phyloP scores from a whole-genome alignment of 2,329 filamentous ascomycete species.

The Hypoxylon rubiginosum region DNA sequence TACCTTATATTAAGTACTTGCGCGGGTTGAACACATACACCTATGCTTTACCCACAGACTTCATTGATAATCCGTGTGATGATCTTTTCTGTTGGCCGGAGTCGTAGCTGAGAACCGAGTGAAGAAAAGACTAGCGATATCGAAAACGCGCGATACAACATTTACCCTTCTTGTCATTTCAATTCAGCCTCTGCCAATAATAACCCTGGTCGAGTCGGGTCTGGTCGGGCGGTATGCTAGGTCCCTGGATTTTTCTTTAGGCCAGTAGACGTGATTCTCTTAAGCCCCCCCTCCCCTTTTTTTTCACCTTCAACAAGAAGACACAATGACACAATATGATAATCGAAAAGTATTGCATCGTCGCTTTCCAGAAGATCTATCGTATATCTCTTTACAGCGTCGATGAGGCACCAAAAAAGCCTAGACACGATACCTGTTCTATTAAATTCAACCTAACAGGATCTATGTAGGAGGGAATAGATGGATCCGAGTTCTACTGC shows the following conservation, averaged over 20 bases:
- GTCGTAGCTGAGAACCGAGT: constrained; percentile 9
- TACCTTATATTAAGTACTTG: no score
- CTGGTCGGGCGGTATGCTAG: constrained; percentile 26
- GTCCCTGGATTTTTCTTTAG: constrained; percentile 21
- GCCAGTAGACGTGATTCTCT: not conserved
- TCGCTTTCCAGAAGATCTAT: not conserved
- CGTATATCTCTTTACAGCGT: not conserved
- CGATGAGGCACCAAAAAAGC: constrained; percentile 19
- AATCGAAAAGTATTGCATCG: not conserved
- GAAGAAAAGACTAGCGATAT: constrained; percentile 26
- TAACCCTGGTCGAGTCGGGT: constrained; percentile 25
- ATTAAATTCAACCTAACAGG: constrained; percentile 16
- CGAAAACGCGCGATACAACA: constrained; percentile 37
- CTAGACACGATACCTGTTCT: constrained; percentile 7
- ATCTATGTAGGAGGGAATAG: constrained; percentile 20
- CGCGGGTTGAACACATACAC: no score
- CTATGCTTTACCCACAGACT: constrained; percentile 7
- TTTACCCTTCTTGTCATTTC: constrained; percentile 41
- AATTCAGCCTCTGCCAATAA: constrained; percentile 23
- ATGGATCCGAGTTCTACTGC: constrained; percentile 29
- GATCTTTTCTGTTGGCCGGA: constrained; percentile 12
- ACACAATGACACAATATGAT: not conserved
- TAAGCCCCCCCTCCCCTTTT: not conserved
- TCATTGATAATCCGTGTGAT: constrained; percentile 7
- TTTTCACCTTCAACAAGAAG: not conserved